Evolutionary conservation across 768 basidiomycete species (phyloP).

Genomic region (Boletus vinaceobasis): DNA sequence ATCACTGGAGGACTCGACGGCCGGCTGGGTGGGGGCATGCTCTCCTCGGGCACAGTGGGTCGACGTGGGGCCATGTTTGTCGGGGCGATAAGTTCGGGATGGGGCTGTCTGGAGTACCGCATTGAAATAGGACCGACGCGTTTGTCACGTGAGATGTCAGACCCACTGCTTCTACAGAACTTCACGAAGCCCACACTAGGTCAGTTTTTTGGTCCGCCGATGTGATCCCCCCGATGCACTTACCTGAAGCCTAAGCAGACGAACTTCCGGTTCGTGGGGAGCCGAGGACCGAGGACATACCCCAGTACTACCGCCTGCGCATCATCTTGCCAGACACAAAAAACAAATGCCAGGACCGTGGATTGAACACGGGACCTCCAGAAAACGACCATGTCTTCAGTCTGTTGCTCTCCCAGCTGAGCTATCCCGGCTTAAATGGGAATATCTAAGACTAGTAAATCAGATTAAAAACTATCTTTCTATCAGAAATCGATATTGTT

Average conservation of each 20-base stretch:
- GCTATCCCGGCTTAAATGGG: constrained; percentile 50
- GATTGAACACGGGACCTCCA: constrained; percentile 58
- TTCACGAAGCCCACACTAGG: background rate
- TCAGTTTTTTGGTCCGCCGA: background rate
- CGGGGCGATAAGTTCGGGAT: background rate
- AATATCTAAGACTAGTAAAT: background rate
- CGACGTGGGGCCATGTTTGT: constrained; percentile 30
- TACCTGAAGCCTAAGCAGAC: background rate
- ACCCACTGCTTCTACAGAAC: constrained; percentile 1
- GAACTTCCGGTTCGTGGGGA: background rate
- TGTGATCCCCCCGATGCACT: background rate
- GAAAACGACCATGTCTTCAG: constrained; percentile 46
- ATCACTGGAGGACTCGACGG: constrained; percentile 20
- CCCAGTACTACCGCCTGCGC: too few species aligned
- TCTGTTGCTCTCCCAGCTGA: constrained; percentile 76
- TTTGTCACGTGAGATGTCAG: constrained; percentile 18
- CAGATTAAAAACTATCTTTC: background rate
- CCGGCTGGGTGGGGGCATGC: constrained; percentile 27
- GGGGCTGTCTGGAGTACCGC: background rate
- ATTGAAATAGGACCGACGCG: constrained; percentile 15
- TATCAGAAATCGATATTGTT: background rate
- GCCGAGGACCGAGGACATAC: background rate
- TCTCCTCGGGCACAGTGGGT: constrained; percentile 22
- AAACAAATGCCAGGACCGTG: constrained; percentile 47
- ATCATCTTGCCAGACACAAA: background rate